Evolutionary conservation across 1,284 basidiomycete species (phyloP), one percentile per base, ranked within the genome.

Genomic region (Melampsora larici-populina): DNA sequence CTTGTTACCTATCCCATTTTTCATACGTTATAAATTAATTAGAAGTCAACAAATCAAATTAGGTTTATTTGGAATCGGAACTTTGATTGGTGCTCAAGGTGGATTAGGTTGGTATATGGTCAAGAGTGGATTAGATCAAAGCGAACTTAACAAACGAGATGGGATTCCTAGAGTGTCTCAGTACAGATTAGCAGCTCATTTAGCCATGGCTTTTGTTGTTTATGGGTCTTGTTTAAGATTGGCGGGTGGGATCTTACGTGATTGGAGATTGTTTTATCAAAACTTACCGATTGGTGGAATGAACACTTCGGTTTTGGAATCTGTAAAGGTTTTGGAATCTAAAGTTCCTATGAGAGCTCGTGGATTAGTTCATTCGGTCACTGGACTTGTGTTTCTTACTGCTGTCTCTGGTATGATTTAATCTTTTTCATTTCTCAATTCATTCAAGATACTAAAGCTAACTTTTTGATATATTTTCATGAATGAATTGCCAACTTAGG

Each of bases 21-120:
- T 85, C 86, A 88, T 76, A 79, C 88, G 64, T 88, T 89, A 69
- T 89, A 89, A 82, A 87, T 88, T 80, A 89, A 76, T 83, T 60
- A 79, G 17, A 79, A 66, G 18, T 73, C 78, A 33, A 78, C 78
- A 21, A 49, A 77, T n/a, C 31, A 77, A 55, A 78, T 79, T 48
- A 43, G 49, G 62, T n/a, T 80, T 82, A 15, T 71, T 81, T 68
- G 80, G 79, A 6, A 82, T 83, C 58, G 82, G 80, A 4, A 72
- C 80, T n/a, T 79, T 83, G 21, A 83, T 83, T 62, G 82, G 82
- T 18, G 80, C 79, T 13, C 85, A 99, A 84, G 97, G 97, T 55
- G 88, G 89, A 21, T 87, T 99, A 26, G 97, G 97, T 36, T 99
- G 97, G 97, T 97, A 97, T 87, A 99, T 99, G 97, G 97, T 99